Evolutionary conservation across 2,329 filamentous ascomycete species (phyloP), one percentile per base, ranked within the genome.

Genomic region (Bertia moriformis): DNA sequence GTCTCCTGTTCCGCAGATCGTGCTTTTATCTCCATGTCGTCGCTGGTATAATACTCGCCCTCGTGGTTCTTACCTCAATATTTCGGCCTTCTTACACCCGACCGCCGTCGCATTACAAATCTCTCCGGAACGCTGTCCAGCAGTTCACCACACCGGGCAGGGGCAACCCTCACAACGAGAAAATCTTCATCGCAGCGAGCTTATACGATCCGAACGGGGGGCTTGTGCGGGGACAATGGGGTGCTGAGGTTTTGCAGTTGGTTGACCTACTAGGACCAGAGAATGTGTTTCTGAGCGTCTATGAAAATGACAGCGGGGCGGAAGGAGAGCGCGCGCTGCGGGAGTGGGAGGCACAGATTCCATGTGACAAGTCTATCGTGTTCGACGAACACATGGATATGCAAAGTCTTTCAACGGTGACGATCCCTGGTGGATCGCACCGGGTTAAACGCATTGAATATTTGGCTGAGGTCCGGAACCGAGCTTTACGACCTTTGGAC

Each of bases 391-490:
- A 75, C 14, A 54, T 85, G 33, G 61, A 76, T 42, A 51, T 76
- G 30, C 55, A 59, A n/a, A 56, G 58, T 1, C 62, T 85, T 2
- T 70, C 71, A 4, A 71, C 70, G 40, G 61, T 83, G 36, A 69
- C 62, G 2, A 60, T 83, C 24, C 76, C 78, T 2, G 72, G 71
- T 41, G 79, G 79, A 1, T 65, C 69, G 29, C 60, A 62, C 30
- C 69, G 75, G n/a, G 63, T 79, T 27, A 84, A 84, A 54, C 70
- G 83, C n/a, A 77, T 87, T 33, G 70, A 77, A 19, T 86, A 79
- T 54, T 63, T 87, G 15, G 78, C 83, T 12, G 73, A 80, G 51
- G 74, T 84, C 38, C 71, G 83, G 38, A 87, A 87, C 53, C 69
- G 72, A 36, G 81, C 79, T 0, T 56, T 87, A 18, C 61, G 65